Percentiles rank a stretch among this genome's conserved stretches.
Conservation (phyloP, 2,329 filamentous ascomycete genomes). For the Botryosphaeria dothidea region DNA sequence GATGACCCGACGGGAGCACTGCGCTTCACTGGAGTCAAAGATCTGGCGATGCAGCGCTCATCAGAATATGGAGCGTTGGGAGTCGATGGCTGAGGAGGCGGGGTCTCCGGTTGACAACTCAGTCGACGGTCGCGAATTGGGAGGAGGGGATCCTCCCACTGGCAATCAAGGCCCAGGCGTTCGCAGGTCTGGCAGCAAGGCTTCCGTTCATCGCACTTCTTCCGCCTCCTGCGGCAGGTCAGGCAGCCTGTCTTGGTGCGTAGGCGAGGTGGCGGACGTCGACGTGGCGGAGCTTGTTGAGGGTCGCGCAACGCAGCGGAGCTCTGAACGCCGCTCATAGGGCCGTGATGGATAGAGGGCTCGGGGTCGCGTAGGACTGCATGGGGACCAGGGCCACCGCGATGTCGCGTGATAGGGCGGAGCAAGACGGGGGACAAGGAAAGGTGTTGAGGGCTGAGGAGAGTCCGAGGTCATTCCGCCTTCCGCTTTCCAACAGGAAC, state of each 20-base stretch:
- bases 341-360: not conserved
- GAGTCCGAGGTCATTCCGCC: no score
- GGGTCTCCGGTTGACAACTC: not conserved
- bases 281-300: not conserved
- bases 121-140: not conserved
- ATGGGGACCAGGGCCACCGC: not conserved
- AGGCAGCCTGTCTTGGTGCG: conserved; percentile 15
- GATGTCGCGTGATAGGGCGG: not conserved
- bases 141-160: not conserved
- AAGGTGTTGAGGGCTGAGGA: no score
- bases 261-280: not conserved
- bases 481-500: no score
- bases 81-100: not conserved
- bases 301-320: not conserved
- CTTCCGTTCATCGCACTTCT: conserved; percentile 11
- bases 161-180: conserved; percentile 1
- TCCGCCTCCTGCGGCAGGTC: not conserved
- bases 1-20: not conserved
- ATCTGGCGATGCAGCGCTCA: not conserved
- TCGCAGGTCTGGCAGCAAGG: not conserved
- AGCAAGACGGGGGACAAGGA: no score
- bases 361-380: not conserved
- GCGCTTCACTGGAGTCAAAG: not conserved
- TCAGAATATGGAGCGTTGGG: not conserved
- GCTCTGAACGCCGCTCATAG: not conserved